Evolutionary conservation across 2,329 filamentous ascomycete genomes (phyloP).

Genomic region (Aureobasidium leucospermi): DNA sequence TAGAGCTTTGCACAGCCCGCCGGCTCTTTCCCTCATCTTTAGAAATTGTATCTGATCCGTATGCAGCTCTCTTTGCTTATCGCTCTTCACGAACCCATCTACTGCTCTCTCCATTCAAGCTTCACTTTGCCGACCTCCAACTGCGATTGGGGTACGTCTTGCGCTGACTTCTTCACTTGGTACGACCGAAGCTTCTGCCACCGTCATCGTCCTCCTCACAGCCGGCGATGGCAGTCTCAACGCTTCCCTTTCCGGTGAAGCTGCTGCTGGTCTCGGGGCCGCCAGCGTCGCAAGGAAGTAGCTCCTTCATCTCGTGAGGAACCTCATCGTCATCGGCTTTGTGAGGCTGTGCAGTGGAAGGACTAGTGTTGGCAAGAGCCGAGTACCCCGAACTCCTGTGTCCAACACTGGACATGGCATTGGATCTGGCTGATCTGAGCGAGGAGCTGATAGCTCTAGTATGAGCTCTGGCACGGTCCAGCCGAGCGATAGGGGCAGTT

Average conservation of each 20-base stretch:
- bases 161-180: neutral
- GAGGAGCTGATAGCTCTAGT: neutral
- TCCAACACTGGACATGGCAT: neutral
- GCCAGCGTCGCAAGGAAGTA: neutral
- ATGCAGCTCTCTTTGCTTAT: neutral
- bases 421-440: neutral
- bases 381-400: neutral
- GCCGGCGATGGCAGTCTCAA: neutral
- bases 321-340: neutral
- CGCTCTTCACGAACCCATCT: neutral
- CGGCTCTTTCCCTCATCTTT: neutral
- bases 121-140: no score
- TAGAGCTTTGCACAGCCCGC: neutral
- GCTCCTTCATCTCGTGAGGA: neutral
- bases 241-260: neutral
- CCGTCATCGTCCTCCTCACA: neutral
- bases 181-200: neutral
- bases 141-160: no score
- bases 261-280: neutral
- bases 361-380: neutral
- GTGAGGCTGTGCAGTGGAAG: neutral
- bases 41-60: neutral
- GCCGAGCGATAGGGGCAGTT: neutral
- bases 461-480: neutral
- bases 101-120: neutral